Evolutionary conservation across 225 moss, liverwort and hornwort genomes (phyloP), one percentile per base, ranked within the genome.

Genomic region (Bryoerythrophyllum caledonicum): DNA sequence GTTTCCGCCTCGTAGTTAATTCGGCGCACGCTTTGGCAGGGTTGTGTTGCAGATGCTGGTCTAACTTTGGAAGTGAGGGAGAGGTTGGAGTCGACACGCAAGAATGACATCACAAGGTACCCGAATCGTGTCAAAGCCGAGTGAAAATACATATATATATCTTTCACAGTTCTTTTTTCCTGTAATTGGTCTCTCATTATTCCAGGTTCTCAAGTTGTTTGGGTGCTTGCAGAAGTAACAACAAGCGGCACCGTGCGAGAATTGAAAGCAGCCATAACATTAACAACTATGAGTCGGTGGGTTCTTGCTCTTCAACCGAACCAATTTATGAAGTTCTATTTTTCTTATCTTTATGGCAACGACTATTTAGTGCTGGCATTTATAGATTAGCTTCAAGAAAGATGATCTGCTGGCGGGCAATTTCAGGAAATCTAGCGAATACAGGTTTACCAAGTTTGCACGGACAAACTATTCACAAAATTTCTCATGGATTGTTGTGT

Each of bases 21-120:
- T 34, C 40, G 43, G 48, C 62, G 54, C 52, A 16, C 63, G 10
- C 28, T 76, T 66, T 52, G 48, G 76, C 73, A 87, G 87, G 79
- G 76, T 15, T 70, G 71, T 67, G 73, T 84, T 14, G 73, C 53
- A 27, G 79, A 81, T 67, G 83, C 81, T 40, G 84, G 84, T 74
- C 67, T 84, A 74, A 84, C 83, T 74, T 41, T 13, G 62, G 76
- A 79, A 23, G 87, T 81, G 62, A 79, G 69, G 58, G 83, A 76
- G 69, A 83, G 78, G 60, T 78, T 86, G 68, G 79, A 82, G 73
- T 60, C 74, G 34, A 15, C 61, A 70, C 80, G 71, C 71, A 71
- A 74, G 77, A 73, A 67, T 70, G 69, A 73, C 44, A 52, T 69
- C 44, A 52, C 5, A 20, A 76, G 82, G 82, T 76, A 60, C 60